Evolutionary conservation across 2,329 filamentous ascomycete genomes (phyloP).

Genomic region (Alternaria rosae): DNA sequence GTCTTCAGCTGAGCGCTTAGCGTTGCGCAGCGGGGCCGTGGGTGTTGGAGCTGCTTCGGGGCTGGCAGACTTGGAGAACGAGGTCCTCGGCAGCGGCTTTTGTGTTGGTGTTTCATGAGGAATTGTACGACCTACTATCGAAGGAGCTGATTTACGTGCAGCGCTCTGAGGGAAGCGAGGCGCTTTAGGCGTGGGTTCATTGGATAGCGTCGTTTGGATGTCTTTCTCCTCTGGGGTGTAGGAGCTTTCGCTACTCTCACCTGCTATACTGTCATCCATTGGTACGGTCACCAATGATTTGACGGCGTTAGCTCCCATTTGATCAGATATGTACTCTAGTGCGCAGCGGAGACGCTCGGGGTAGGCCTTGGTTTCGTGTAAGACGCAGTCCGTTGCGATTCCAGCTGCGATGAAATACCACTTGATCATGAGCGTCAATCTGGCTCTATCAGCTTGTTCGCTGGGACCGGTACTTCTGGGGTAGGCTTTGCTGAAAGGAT

Average conservation of each 20-base stretch:
- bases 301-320: slow-evolving; percentile 15
- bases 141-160: slow-evolving; percentile 3
- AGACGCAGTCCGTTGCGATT: slow-evolving; percentile 15
- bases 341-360: slow-evolving; percentile 11
- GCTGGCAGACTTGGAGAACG: neutral
- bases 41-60: neutral
- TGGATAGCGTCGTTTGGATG: slow-evolving; percentile 1
- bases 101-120: neutral
- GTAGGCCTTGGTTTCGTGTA: slow-evolving; percentile 18
- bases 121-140: neutral
- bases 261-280: neutral
- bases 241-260: neutral
- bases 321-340: slow-evolving; percentile 11
- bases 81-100: neutral
- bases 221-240: slow-evolving; percentile 3
- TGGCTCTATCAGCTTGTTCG: slow-evolving; percentile 6
- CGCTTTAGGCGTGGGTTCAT: neutral
- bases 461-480: slow-evolving; percentile 1
- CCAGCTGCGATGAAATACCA: slow-evolving; percentile 22
- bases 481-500: slow-evolving; percentile 22
- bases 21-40: neutral
- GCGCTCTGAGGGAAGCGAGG: neutral
- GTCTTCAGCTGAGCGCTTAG: slow-evolving; percentile 20
- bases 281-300: neutral
- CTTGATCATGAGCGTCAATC: slow-evolving; percentile 12